Evolutionary conservation across 345 rosid genomes (phyloP), one percentile per base, ranked within the genome.

Genomic region (Populus alba): DNA sequence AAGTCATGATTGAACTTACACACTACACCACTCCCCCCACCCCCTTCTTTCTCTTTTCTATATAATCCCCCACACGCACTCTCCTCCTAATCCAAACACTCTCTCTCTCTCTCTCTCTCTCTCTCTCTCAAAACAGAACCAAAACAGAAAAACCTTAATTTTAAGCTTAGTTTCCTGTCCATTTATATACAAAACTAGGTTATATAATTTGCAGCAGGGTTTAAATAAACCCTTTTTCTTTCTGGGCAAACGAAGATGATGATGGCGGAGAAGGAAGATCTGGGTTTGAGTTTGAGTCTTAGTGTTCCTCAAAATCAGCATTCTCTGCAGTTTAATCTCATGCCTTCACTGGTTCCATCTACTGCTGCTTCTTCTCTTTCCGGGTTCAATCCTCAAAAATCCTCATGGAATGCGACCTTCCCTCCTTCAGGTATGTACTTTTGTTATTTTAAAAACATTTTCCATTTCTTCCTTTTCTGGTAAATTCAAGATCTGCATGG

Each of bases 211-310:
- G 11, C 47, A 0, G 22, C 20, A 16, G 25, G 17, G 61, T 29
- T 2, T 12, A 11, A 2, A 43, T 43, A 43, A 43, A 9, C 4
- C 0, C 8, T 35, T 8, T 35, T 38, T 18, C 22, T 17, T 38
- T 17, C 12, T 29, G 70, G 62, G 7, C 8, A 70, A 20, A 55
- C 20, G 9, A 75, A 62, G 41, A 84, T 70, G 61, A 87, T 86
- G 90, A 83, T 86, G 92, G 75, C 81, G 72, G 97, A 83, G 78
- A 91, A 91, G 81, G 95, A 91, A 47, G 99, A 91, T 84, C 84
- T 96, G 79, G 97, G 99, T 66, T 80, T 96, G 83, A 90, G 94
- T 78, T 84, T 94, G 62, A 82, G 97, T 86, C 85, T 92, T 87
- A 89, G 88, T 77, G 83, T 83, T 62, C 88, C 94, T n/a, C 86